These are phyloP conservation scores for Cytospora mali DNA, from an alignment of 2,329 filamentous ascomycete genomes.

Conservation along the genomic window DNA sequence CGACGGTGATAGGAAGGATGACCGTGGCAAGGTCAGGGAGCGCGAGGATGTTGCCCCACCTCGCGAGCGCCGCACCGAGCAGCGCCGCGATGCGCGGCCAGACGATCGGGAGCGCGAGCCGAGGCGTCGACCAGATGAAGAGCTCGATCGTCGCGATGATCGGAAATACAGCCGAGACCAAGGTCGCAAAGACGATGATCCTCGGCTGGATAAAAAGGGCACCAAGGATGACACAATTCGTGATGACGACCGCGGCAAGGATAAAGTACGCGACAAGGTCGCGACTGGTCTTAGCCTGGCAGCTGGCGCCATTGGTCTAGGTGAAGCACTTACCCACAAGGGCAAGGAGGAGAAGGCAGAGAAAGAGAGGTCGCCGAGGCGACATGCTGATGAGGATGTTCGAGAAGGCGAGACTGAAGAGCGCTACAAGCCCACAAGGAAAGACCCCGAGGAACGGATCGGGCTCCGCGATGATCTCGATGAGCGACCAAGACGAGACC, in stretches of 20 bases:
- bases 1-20: constrained; percentile 39
- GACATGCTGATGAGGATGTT: constrained; percentile 35
- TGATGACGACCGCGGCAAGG: constrained; percentile 36
- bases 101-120: constrained; percentile 33
- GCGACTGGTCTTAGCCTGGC: constrained; percentile 51
- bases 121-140: constrained; percentile 36
- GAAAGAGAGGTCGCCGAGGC: constrained; percentile 36
- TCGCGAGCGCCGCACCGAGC: constrained; percentile 27
- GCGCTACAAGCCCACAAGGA: constrained; percentile 26
- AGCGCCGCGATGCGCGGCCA: constrained; percentile 29
- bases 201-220: constrained; percentile 30
- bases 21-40: constrained; percentile 32
- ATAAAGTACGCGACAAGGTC: constrained; percentile 50
- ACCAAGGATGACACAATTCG: constrained; percentile 34
- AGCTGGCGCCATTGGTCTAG: constrained; percentile 51
- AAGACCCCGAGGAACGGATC: constrained; percentile 34
- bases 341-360: constrained; percentile 42
- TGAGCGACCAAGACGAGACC: constrained; percentile 28
- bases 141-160: constrained; percentile 30
- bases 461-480: constrained; percentile 30
- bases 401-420: constrained; percentile 24
- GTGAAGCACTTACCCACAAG: constrained; percentile 42
- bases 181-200: constrained; percentile 24
- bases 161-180: constrained; percentile 24
- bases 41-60: constrained; percentile 42